Base-by-base conservation (phyloP, 1,139 yeast genomes). In the Saccharomycopsis hybrid region DNA sequence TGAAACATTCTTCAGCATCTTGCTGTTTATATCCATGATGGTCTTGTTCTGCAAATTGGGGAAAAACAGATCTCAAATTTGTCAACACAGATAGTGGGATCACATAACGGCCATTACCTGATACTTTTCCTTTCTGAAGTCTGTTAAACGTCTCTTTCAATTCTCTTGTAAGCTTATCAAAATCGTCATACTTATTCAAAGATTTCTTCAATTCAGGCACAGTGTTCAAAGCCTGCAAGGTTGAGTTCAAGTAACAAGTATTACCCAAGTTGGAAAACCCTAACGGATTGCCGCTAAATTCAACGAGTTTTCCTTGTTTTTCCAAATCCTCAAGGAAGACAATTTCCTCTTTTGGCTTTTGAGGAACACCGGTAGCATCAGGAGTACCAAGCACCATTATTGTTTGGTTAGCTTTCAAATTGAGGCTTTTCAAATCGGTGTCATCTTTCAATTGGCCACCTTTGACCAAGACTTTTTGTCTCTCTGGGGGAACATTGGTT, bases 1-100 rank as follows among this genome's bases (percentile, higher is more conserved):
- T 83, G 69, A 82, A 89, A 29, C 94, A 86, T 65, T 92, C 99
- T 68, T 92, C 99, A 0, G 98, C 98, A 71, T 92, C 99, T 66
- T 92, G 99, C 69, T 92, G 98, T 64, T 86, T 89, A 1, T 97
- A 97, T 51, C 72, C 70, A 47, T 75, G 74, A 47, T 78, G 63
- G 54, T 71, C 77, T 57, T 77, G 73, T 63, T 92, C 97, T 43
- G 85, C 87, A 67, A 94, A 92, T 67, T 94, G 97, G 1, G 97
- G 97, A 61, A 78, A 86, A 25, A 73, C 69, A 50, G 73, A 71
- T 66, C 92, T 77, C 56, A 86, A 72, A 38, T 79, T 68, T 38
- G 80, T 71, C 55, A 90, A 70, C 55, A 90, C 78, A 41, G 80
- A 70, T 37, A 80, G 67, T 27, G 96, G 96, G 46, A 78, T 65